Base-by-base conservation (phyloP, 495 filamentous ascomycete genomes). In the Penicillium desertorum region DNA sequence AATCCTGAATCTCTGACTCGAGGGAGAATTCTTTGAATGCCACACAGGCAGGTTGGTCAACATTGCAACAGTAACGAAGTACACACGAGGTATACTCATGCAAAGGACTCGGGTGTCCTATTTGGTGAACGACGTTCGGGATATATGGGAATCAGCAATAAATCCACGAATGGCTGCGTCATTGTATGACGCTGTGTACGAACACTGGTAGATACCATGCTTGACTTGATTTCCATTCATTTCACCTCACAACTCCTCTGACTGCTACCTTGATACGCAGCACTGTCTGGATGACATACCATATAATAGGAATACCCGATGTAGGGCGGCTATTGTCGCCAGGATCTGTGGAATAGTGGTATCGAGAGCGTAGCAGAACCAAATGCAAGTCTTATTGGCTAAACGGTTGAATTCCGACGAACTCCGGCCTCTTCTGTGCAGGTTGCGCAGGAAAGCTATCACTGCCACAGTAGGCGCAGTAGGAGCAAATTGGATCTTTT, bases 21-120 rank as follows among this genome's bases (percentile, higher is more conserved):
- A 59, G 17, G n/a, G 44, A 22, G n/a, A 45, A 46, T 42, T 45
- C 30, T 39, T 34, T 47, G 19, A 37, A 10, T 20, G 62, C 63
- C 43, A 47, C 53, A 68, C 65, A 61, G 55, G 32, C 43, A 61
- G 46, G 41, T 49, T 54, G 57, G 59, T 54, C 58, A 50, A 52
- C 20, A 65, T 63, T 63, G 58, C 58, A 68, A 68, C 56, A 58
- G 57, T 62, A 63, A 63, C 57, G 41, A 57, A 51, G 32, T 59
- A 23, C 47, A 32, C 36, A 50, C 41, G 20, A 8, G 32, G n/a
- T 51, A 9, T 37, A 36, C 51, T 53, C n/a, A 14, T 27, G 54
- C 23, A 47, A 50, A 32, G 10, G 17, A 27, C 42, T 45, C 32
- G 20, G 32, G 43, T 46, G 22, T 55, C 32, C 41, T 19, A 46